These are phyloP conservation scores for Vitis hybrid DNA, from an alignment of 177 flowering plant species.

Conservation along the genomic window DNA sequence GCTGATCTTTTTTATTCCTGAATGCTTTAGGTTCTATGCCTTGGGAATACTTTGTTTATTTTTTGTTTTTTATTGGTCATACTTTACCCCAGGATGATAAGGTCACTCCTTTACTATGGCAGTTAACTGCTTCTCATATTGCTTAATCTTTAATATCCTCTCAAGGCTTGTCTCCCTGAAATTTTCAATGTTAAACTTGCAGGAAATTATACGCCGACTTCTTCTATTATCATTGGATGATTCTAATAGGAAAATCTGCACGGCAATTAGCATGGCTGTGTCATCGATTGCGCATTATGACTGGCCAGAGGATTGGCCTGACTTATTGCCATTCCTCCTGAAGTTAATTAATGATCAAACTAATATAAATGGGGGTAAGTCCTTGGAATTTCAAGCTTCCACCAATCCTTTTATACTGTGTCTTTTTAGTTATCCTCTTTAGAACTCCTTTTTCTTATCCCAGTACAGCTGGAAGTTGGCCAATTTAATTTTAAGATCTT, in stretches of 20 bases:
- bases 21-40: neutral
- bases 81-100: neutral
- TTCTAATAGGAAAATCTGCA: conserved; percentile 78
- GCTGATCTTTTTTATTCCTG: neutral
- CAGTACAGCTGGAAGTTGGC: neutral
- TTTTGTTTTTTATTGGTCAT: neutral
- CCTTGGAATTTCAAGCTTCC: neutral
- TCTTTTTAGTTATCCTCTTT: neutral
- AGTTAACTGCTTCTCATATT: neutral
- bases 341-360: conserved; percentile 66
- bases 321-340: conserved; percentile 74
- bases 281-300: conserved; percentile 85
- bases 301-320: conserved; percentile 97
- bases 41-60: neutral
- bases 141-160: neutral
- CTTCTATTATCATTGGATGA: conserved; percentile 79
- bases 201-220: conserved; percentile 67
- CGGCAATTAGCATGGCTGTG: conserved; percentile 92
- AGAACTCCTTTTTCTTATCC: neutral
- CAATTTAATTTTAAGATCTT: no score
- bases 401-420: neutral
- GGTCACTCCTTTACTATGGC: neutral
- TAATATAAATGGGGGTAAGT: conserved; percentile 77
- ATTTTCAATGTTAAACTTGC: conserved; percentile 18
- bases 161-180: conserved; percentile 6